These are phyloP conservation scores for Clonostachys solani DNA, from an alignment of 2,329 filamentous ascomycete species.

Conservation along the genomic window DNA sequence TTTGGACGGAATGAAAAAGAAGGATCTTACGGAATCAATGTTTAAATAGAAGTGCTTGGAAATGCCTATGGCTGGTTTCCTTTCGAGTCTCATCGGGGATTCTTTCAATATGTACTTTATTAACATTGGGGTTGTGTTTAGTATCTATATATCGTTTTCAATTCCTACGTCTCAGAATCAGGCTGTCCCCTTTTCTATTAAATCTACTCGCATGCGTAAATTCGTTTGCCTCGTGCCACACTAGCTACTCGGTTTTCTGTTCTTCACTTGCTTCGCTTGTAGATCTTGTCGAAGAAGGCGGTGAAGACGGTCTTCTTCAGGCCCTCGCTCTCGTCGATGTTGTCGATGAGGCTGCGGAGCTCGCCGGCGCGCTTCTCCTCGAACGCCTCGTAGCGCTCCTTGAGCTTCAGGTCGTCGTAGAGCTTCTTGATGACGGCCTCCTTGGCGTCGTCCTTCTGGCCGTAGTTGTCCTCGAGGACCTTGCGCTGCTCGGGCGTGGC, in stretches of 20 bases:
- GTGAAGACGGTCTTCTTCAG: slow-evolving; percentile 90
- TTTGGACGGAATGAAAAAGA: too few species aligned
- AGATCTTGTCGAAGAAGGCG: slow-evolving; percentile 90
- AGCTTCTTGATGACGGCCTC: slow-evolving; percentile 87
- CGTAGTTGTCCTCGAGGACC: slow-evolving; percentile 89
- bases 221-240: not conserved
- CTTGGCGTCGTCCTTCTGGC: slow-evolving; percentile 78
- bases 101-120: too few species aligned
- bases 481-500: slow-evolving; percentile 81
- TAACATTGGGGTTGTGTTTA: not conserved
- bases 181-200: too few species aligned
- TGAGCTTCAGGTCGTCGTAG: slow-evolving; percentile 79
- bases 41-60: too few species aligned
- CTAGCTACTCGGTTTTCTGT: not conserved
- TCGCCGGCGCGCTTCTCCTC: slow-evolving; percentile 85
- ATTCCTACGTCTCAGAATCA: too few species aligned
- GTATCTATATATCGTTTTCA: not conserved
- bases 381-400: slow-evolving; percentile 80
- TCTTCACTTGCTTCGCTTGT: slow-evolving; percentile 89
- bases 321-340: slow-evolving; percentile 81
- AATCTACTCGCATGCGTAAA: too few species aligned
- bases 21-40: too few species aligned
- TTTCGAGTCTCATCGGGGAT: too few species aligned
- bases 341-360: slow-evolving; percentile 68
- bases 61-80: too few species aligned